Conservation (phyloP, 306 rosid genomes). For the Glycine soja region DNA sequence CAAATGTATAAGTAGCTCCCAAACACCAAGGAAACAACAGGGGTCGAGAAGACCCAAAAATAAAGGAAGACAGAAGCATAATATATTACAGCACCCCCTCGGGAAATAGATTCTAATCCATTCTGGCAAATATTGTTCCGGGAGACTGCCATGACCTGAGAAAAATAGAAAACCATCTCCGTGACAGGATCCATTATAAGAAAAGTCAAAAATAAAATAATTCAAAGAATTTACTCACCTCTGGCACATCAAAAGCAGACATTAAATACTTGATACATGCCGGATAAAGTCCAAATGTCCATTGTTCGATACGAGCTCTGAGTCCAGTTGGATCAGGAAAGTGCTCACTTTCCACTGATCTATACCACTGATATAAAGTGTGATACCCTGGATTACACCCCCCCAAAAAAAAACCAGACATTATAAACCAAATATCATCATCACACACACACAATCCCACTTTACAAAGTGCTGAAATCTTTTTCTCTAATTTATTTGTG, state of each 20-base stretch:
- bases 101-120: conserved; percentile 78
- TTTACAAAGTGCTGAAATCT: not conserved
- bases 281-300: conserved; percentile 97
- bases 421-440: conserved; percentile 26
- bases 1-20: conserved; percentile 94
- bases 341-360: conserved; percentile 85
- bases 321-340: conserved; percentile 99
- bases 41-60: conserved; percentile 97
- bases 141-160: conserved; percentile 96
- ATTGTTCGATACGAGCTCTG: conserved; percentile 92
- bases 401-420: not conserved
- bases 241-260: conserved; percentile 99
- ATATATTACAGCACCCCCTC: conserved; percentile 80
- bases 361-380: conserved; percentile 91
- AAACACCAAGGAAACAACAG: conserved; percentile 89
- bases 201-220: conserved; percentile 17
- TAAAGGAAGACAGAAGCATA: conserved; percentile 91
- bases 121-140: conserved; percentile 87
- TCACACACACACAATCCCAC: conserved; percentile 15
- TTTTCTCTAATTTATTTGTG: not conserved
- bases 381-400: conserved; percentile 77
- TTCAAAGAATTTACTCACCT: conserved; percentile 61
- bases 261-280: conserved; percentile 95
- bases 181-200: conserved; percentile 5
- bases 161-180: conserved; percentile 28